Evolutionary conservation across 176 grass and related monocot genomes (phyloP), one percentile per base, ranked within the genome.

Genomic region (Avena eriantha): DNA sequence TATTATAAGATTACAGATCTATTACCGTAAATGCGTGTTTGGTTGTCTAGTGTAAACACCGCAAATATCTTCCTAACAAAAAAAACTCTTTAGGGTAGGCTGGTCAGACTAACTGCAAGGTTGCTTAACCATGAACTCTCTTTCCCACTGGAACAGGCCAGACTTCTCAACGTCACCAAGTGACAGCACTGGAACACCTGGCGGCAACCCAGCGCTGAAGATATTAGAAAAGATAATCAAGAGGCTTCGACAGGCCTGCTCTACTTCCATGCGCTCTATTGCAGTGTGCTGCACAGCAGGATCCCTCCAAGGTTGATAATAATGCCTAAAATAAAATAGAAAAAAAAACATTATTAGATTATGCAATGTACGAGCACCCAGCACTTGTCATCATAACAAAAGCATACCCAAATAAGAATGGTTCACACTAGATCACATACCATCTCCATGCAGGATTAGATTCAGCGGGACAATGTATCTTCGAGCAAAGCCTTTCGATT

Each of bases 401-500:
- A 46, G 15, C 34, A 29, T 41, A 80, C 3, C 5, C 55, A 74
- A 77, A 50, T 75, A 53, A 6, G 51, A 9, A 45, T 16, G 7
- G 23, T 64, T 41, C 4, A 75, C 18, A 50, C 55, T 21, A 7
- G 23, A 56, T 41, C 4, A 75, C 18, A 57, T 48, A 98, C 96
- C 96, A 98, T 98, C 93, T 93, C 96, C 93, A 98, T 77, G 93
- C 76, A 50, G 93, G 90, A 89, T 92, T 90, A 64, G 46, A 84
- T 88, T 98, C 96, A 11, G 88, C 63, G 0, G 96, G 96, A 15
- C 91, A 83, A 34, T 67, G 65, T 86, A 98, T 95, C 83, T 90
- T 95, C 61, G 89, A 92, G 81, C 90, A 93, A 17, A 93, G 85
- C 21, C 50, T 69, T 84, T 77, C 68, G 8, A 95, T 92, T 79